A percentile compares a stretch with the other conserved stretches of the same genome.
phyloP scores from a whole-genome alignment of 208 protist species.

The Crithidia sp. region DNA sequence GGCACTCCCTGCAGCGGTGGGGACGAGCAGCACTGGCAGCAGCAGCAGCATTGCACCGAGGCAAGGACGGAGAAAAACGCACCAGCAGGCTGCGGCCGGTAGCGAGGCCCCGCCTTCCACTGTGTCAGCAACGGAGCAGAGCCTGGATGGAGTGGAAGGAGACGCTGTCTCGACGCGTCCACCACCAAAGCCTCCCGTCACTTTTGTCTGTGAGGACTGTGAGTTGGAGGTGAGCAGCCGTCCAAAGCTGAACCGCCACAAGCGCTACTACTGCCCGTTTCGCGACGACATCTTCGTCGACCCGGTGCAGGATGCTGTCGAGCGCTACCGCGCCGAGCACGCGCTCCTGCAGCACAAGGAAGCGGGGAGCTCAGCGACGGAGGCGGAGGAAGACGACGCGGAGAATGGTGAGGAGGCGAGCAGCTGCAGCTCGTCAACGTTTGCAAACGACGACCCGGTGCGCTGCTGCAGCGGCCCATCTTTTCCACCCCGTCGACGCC shows the following conservation, averaged over 20 bases:
- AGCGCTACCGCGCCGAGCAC: slow-evolving; percentile 19
- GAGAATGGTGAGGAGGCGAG: slow-evolving; percentile 6
- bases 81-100: background rate
- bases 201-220: slow-evolving; percentile 65
- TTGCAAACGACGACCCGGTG: background rate
- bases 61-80: background rate
- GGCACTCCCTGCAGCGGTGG: too few relatives aligned
- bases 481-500: background rate
- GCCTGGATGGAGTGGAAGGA: background rate
- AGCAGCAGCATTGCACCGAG: background rate
- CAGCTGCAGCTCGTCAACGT: slow-evolving; percentile 5
- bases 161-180: background rate
- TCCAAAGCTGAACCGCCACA: slow-evolving; percentile 69
- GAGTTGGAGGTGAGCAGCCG: slow-evolving; percentile 69
- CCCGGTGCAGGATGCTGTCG: slow-evolving; percentile 37
- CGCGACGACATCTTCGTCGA: slow-evolving; percentile 71
- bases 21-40: background rate
- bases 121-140: background rate
- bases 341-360: slow-evolving; percentile 12
- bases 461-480: background rate
- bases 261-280: slow-evolving; percentile 81
- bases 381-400: background rate
- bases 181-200: background rate
- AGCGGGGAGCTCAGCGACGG: too few relatives aligned
- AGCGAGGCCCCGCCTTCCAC: background rate